Conservation (phyloP, 805 yeast genomes). For the Cephaloascus fragrans region DNA sequence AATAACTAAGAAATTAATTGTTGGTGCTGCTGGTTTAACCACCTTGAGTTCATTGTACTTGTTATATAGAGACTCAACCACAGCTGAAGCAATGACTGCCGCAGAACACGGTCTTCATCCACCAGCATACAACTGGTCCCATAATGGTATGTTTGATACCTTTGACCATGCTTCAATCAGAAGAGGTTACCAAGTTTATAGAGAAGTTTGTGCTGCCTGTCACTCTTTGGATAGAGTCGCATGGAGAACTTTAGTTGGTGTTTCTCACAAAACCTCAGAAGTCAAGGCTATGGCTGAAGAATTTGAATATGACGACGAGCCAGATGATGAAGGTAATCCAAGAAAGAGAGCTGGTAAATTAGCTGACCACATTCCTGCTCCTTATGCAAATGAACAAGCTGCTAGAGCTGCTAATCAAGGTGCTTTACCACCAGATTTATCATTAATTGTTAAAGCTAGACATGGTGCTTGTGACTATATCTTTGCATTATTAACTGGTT, state of each 20-base stretch:
- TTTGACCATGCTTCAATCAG: conserved; percentile 94
- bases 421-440: conserved; percentile 96
- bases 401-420: conserved; percentile 99
- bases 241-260: conserved; percentile 98
- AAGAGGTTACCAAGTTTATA: conserved; percentile 98
- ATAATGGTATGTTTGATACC: conserved; percentile 81
- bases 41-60: conserved; percentile 77
- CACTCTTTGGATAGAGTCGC: conserved; percentile 95
- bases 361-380: conserved; percentile 90
- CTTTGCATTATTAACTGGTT: conserved; percentile 91
- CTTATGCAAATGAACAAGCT: conserved; percentile 96
- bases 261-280: conserved; percentile 84
- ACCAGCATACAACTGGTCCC: conserved; percentile 89
- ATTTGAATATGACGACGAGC: conserved; percentile 95
- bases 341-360: conserved; percentile 97
- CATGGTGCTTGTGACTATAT: conserved; percentile 97
- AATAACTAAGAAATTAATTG: conserved; percentile 38
- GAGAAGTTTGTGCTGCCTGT: conserved; percentile 98
- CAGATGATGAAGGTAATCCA: conserved; percentile 94
- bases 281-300: conserved; percentile 92
- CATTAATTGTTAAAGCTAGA: conserved; percentile 96
- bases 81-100: conserved; percentile 94
- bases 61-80: conserved; percentile 73
- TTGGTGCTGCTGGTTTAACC: conserved; percentile 59
- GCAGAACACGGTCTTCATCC: conserved; percentile 99